These are phyloP conservation scores for Debaryomyces castellii DNA, from an alignment of 805 yeast species.

Conservation along the genomic window DNA sequence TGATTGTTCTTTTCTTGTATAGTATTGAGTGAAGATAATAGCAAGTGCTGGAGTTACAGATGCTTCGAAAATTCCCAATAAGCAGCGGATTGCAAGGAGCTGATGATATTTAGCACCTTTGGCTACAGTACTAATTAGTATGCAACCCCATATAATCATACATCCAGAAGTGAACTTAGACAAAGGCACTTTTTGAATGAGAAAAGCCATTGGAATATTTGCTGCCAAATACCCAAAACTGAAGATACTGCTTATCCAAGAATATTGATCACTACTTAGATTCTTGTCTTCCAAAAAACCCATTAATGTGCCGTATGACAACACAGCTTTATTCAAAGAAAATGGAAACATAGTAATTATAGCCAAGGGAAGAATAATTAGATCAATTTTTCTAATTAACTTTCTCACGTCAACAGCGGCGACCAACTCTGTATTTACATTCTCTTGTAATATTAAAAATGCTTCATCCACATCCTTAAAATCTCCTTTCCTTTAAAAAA, in stretches of 20 bases:
- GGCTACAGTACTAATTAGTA: slow-evolving; percentile 16
- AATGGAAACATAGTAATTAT: slow-evolving; percentile 32
- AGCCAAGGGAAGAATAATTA: slow-evolving; percentile 30
- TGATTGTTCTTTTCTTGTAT: slow-evolving; percentile 20
- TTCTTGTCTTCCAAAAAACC: slow-evolving; percentile 40
- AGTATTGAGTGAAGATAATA: slow-evolving; percentile 21
- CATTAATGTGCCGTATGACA: slow-evolving; percentile 46
- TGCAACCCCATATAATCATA: slow-evolving; percentile 11
- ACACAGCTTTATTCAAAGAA: slow-evolving; percentile 45
- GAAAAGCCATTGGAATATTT: background rate
- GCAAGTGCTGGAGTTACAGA: slow-evolving; percentile 24
- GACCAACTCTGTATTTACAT: background rate
- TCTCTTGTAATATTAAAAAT: background rate
- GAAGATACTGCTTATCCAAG: slow-evolving; percentile 46
- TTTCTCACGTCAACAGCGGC: background rate
- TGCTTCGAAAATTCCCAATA: slow-evolving; percentile 19
- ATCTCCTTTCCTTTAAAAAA: background rate
- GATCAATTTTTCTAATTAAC: background rate
- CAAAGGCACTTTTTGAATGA: slow-evolving; percentile 15
- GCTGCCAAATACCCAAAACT: slow-evolving; percentile 32
- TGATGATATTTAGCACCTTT: slow-evolving; percentile 15
- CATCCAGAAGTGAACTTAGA: slow-evolving; percentile 17
- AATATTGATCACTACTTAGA: slow-evolving; percentile 40
- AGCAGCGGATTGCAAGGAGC: slow-evolving; percentile 15
- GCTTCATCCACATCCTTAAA: background rate